These are phyloP conservation scores for Chrysanthemum lavandulifolium DNA, from an alignment of 129 eudicot genomes.

Conservation along the genomic window DNA sequence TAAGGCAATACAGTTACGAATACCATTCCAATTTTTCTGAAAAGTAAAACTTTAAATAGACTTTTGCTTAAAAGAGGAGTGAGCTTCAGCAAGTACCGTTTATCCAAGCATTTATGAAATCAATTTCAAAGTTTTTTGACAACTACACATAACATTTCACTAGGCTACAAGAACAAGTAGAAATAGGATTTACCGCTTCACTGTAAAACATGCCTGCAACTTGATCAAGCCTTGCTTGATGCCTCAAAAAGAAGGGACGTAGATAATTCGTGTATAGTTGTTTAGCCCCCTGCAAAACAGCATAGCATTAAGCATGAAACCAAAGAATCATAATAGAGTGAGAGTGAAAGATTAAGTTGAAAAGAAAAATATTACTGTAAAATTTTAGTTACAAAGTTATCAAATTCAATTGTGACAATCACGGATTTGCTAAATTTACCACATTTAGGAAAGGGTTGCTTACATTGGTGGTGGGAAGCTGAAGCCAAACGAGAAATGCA, in stretches of 20 bases:
- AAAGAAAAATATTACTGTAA: background rate
- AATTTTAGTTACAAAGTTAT: conserved; percentile 10
- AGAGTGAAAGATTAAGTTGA: background rate
- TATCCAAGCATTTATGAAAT: conserved; percentile 13
- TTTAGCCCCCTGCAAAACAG: conserved; percentile 72
- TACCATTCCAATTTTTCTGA: background rate
- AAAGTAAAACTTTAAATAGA: background rate
- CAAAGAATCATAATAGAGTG: conserved; percentile 2
- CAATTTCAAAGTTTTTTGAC: background rate
- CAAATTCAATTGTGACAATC: conserved; percentile 3
- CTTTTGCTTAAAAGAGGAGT: background rate
- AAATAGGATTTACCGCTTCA: conserved; percentile 58
- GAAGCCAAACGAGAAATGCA: conserved; percentile 96
- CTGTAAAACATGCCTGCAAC: conserved; percentile 46
- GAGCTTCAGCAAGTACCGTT: background rate
- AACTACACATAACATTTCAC: background rate
- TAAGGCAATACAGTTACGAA: background rate
- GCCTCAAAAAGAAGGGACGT: conserved; percentile 81
- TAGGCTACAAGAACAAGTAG: conserved; percentile 12
- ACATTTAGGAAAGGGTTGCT: conserved; percentile 17
- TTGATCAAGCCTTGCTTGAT: conserved; percentile 82
- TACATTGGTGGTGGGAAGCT: conserved; percentile 78
- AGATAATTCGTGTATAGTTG: conserved; percentile 65
- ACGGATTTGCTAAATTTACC: conserved; percentile 12
- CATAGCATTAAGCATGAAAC: conserved; percentile 18